A percentile compares a stretch with the other conserved stretches of the same genome.
phyloP scores from a whole-genome alignment of 2,329 filamentous ascomycete genomes.

The Nemania sp. region DNA sequence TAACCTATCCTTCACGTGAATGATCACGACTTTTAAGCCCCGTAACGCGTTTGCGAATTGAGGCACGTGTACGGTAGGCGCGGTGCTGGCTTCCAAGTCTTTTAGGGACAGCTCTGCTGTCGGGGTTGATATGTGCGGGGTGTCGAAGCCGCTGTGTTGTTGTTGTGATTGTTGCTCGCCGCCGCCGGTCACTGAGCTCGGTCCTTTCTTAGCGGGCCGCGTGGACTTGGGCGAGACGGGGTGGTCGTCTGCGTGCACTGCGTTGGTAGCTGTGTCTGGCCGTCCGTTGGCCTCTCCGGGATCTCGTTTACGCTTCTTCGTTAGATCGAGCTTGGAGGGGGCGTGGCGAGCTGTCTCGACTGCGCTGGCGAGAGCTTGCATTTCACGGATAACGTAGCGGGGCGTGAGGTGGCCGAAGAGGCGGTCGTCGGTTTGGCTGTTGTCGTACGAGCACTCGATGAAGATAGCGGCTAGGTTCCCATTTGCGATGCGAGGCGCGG shows the following conservation, averaged over 20 bases:
- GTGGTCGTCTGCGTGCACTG: constrained; percentile 43
- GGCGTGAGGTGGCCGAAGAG: constrained; percentile 91
- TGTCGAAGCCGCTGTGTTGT: constrained; percentile 35
- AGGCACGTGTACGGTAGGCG: constrained; percentile 18
- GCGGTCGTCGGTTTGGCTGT: constrained; percentile 73
- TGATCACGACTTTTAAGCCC: constrained; percentile 81
- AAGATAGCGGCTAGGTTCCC: constrained; percentile 80
- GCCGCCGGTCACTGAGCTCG: constrained; percentile 19
- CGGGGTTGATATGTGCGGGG: constrained; percentile 51
- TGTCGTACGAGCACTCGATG: constrained; percentile 93
- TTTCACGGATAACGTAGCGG: constrained; percentile 77
- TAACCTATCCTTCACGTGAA: constrained; percentile 89
- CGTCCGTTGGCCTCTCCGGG: constrained; percentile 38
- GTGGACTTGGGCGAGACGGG: constrained; percentile 57
- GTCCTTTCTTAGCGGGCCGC: constrained; percentile 31
- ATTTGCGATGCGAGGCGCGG: constrained; percentile 77
- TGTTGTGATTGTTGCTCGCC: too few relatives aligned
- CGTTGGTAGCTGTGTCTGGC: constrained; percentile 20
- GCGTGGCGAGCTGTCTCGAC: constrained; percentile 59
- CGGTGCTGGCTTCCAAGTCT: constrained; percentile 33
- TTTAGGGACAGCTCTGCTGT: constrained; percentile 50
- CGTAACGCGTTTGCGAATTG: constrained; percentile 56
- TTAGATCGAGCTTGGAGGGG: constrained; percentile 49
- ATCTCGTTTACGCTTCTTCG: constrained; percentile 68
- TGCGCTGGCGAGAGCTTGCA: constrained; percentile 70